These are phyloP conservation scores for Suillus subluteus DNA, from an alignment of 768 basidiomycete species.

Conservation along the genomic window DNA sequence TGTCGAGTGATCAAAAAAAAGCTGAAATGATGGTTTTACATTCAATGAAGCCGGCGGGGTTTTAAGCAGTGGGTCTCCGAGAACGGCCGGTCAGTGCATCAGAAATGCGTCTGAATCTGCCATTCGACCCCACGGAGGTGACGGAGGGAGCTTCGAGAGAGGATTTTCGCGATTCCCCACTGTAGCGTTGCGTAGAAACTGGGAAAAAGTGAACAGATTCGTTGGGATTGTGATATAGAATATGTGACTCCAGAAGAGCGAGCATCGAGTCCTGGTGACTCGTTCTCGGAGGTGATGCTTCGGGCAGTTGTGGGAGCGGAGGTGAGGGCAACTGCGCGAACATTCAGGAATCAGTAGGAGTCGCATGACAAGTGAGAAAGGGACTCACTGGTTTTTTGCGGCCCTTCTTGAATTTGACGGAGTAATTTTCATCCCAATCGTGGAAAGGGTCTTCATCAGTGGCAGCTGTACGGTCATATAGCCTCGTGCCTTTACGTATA, in stretches of 20 bases:
- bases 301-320: constrained; percentile 30
- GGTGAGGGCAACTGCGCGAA: constrained; percentile 28
- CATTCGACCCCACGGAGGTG: constrained; percentile 27
- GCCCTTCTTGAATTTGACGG: constrained; percentile 21
- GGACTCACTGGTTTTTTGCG: constrained; percentile 28
- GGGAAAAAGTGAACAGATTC: constrained; percentile 40
- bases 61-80: constrained; percentile 26
- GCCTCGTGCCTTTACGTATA: constrained; percentile 31
- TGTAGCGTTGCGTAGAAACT: constrained; percentile 35
- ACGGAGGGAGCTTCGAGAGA: constrained; percentile 36
- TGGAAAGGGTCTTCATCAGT: constrained; percentile 39
- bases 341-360: constrained; percentile 3
- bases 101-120: constrained; percentile 25
- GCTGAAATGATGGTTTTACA: not conserved
- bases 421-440: constrained; percentile 40
- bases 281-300: constrained; percentile 19
- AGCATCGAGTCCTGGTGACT: constrained; percentile 36
- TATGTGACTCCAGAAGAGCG: constrained; percentile 34
- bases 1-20: constrained; percentile 14
- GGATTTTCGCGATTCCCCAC: constrained; percentile 29
- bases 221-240: constrained; percentile 29
- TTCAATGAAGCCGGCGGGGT: constrained; percentile 1
- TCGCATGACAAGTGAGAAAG: not conserved
- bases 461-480: constrained; percentile 37
- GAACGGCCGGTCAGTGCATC: constrained; percentile 21